Conservation (phyloP, 1,284 basidiomycete genomes). For the Neonothopanus nambi region DNA sequence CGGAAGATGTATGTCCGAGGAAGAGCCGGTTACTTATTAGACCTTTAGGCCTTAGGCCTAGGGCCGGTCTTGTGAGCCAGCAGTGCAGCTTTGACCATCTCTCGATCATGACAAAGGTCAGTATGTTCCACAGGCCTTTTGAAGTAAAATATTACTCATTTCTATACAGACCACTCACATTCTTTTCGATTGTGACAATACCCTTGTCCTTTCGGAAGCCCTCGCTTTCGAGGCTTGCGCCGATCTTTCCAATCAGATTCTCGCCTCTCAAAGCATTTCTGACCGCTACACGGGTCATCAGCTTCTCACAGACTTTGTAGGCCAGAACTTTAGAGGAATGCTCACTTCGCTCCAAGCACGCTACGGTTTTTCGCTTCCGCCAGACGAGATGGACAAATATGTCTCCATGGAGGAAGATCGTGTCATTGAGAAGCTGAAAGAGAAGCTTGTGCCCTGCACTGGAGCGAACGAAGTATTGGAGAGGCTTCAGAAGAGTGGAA, state of each 20-base stretch:
- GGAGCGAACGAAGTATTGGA: constrained; percentile 21
- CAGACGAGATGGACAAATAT: constrained; percentile 21
- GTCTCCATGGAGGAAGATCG: constrained; percentile 26
- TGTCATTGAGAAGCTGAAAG: constrained; percentile 23
- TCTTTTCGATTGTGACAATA: constrained; percentile 31
- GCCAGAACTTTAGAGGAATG: constrained; percentile 31
- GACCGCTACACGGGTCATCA: constrained; percentile 26
- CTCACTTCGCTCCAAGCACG: constrained; percentile 24
- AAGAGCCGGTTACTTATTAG: no score
- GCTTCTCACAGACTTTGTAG: constrained; percentile 27
- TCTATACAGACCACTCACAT: constrained; percentile 22
- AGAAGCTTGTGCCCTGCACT: constrained; percentile 21
- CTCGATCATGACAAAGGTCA: constrained; percentile 11
- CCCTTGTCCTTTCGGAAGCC: constrained; percentile 27
- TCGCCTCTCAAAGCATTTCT: constrained; percentile 19
- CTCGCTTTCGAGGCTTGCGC: constrained; percentile 29
- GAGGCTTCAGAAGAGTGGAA: constrained; percentile 15
- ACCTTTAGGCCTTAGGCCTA: no score
- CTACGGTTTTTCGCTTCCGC: constrained; percentile 20
- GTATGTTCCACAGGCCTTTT: not conserved
- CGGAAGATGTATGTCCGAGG: no score
- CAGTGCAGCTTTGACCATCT: not conserved
- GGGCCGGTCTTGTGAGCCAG: not conserved
- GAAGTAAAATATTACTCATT: not conserved
- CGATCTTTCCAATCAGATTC: constrained; percentile 26